Percentiles rank a stretch among this genome's conserved stretches.
phyloP scores from a whole-genome alignment of 1,284 basidiomycete genomes.

The Mycena citricolor region DNA sequence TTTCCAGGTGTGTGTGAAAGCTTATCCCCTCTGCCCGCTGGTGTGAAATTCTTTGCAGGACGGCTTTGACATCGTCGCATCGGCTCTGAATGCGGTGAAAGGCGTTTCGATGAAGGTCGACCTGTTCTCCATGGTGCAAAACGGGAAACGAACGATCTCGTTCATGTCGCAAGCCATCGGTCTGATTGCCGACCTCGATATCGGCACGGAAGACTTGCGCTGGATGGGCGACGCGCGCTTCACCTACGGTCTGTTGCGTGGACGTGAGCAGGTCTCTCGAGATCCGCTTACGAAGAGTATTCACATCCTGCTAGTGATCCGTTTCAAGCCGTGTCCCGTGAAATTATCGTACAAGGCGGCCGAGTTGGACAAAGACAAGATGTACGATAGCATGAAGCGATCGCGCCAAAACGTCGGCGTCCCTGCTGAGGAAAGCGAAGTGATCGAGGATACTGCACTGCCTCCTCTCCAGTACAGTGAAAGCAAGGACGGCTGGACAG shows the following conservation, averaged over 20 bases:
- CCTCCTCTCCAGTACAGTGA: slow-evolving; percentile 44
- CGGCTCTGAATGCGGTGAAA: slow-evolving; percentile 86
- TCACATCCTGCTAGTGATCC: slow-evolving; percentile 48
- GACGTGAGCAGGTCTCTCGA: slow-evolving; percentile 30
- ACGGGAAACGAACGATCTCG: slow-evolving; percentile 68
- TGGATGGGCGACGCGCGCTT: slow-evolving; percentile 96
- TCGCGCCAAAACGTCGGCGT: slow-evolving; percentile 29
- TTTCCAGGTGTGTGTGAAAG: slow-evolving; percentile 44
- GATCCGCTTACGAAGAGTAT: background rate
- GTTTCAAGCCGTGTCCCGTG: slow-evolving; percentile 66
- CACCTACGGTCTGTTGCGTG: slow-evolving; percentile 78
- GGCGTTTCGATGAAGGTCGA: slow-evolving; percentile 79
- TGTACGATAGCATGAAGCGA: slow-evolving; percentile 51
- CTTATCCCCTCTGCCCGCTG: background rate
- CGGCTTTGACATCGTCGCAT: slow-evolving; percentile 72
- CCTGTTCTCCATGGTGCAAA: slow-evolving; percentile 78
- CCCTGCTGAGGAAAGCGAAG: slow-evolving; percentile 14
- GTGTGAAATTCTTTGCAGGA: slow-evolving; percentile 42
- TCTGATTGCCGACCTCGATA: slow-evolving; percentile 89
- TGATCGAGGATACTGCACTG: slow-evolving; percentile 28
- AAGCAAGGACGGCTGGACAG: slow-evolving; percentile 62
- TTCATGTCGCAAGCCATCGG: slow-evolving; percentile 90
- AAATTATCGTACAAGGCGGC: slow-evolving; percentile 72
- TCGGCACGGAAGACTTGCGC: slow-evolving; percentile 84
- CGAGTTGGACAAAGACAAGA: slow-evolving; percentile 71